Base-by-base conservation (phyloP, 257 asterid species). In the Primulina tabacum region DNA sequence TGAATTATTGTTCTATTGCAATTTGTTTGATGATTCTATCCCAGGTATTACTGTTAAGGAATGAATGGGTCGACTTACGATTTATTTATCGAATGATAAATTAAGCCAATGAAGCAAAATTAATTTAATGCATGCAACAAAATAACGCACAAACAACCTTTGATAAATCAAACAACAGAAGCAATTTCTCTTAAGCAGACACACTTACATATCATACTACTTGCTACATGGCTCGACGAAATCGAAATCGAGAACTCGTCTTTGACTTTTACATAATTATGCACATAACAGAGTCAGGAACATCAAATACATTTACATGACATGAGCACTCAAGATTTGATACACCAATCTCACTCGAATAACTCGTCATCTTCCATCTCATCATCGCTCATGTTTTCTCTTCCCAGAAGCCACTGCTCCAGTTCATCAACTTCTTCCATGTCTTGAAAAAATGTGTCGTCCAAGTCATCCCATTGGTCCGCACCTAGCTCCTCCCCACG, bases 401-500 rank as follows among this genome's bases (percentile, higher is more conserved):
- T 95, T 17, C 82, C 96, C 34, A 88, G 65, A 73, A 90, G 89
- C 96, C 97, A 87, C 78, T 84, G 87, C 69, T 92, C 97, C 52
- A 88, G 73, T 73, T 90, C 96, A 82, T 88, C 97, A 43, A 85
- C 81, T 73, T 90, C 92, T 64, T 92, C 95, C 11, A 77, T 78
- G 9, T 87, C 97, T 12, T 83, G 94, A 70, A 77, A 66, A 77
- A 83, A 84, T 8, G 75, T 62, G 71, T 80, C 87, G 24, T 81
- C 88, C 68, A 79, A 43, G 73, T 81, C 85, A 57, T 86, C 94
- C 92, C 95, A 84, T 18, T 82, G 87, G 58, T 85, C 88, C 0
- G 74, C 60, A 58, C 96, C 96, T 20, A 93, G 74, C 70, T 89
- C 99, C 87, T 90, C 97, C 1, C 99, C 97, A 28, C 84, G 86